Percentiles rank a stretch among this genome's conserved stretches.
Evolutionary conservation across 2,329 filamentous ascomycete genomes (phyloP).

Genomic region (Verticillium klebahnii): DNA sequence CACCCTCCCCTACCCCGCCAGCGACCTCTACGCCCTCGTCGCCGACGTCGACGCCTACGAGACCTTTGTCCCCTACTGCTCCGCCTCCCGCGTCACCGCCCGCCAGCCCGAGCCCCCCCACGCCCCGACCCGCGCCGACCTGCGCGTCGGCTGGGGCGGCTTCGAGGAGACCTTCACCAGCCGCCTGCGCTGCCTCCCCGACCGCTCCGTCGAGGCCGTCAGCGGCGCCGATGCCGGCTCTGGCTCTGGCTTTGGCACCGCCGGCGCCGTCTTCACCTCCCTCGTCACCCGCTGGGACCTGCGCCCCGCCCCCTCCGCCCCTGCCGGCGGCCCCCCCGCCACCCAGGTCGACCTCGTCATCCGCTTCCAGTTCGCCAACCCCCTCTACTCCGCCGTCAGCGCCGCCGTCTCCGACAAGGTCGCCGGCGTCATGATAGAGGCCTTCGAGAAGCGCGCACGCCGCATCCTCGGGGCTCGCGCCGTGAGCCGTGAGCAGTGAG

Average conservation of each 20-base stretch:
- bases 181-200: conserved; percentile 71
- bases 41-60: conserved; percentile 83
- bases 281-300: conserved; percentile 68
- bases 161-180: conserved; percentile 82
- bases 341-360: conserved; percentile 75
- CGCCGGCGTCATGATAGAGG: conserved; percentile 83
- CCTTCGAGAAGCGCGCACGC: conserved; percentile 79
- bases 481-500: neutral
- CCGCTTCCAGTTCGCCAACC: conserved; percentile 80
- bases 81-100: conserved; percentile 68
- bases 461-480: conserved; percentile 40
- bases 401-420: conserved; percentile 78
- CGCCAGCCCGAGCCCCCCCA: conserved; percentile 26
- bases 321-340: conserved; percentile 14
- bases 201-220: conserved; percentile 70
- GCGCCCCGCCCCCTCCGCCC: conserved; percentile 31
- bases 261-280: conserved; percentile 57
- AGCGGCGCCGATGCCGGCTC: conserved; percentile 51
- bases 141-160: conserved; percentile 81
- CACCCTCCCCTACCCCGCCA: conserved; percentile 68
- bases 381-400: conserved; percentile 81
- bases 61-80: conserved; percentile 88
- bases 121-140: conserved; percentile 66
- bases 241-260: neutral
- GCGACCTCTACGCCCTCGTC: conserved; percentile 76